These are phyloP conservation scores for Crithidia acanthocephali DNA, from an alignment of 208 protist species.

Conservation along the genomic window DNA sequence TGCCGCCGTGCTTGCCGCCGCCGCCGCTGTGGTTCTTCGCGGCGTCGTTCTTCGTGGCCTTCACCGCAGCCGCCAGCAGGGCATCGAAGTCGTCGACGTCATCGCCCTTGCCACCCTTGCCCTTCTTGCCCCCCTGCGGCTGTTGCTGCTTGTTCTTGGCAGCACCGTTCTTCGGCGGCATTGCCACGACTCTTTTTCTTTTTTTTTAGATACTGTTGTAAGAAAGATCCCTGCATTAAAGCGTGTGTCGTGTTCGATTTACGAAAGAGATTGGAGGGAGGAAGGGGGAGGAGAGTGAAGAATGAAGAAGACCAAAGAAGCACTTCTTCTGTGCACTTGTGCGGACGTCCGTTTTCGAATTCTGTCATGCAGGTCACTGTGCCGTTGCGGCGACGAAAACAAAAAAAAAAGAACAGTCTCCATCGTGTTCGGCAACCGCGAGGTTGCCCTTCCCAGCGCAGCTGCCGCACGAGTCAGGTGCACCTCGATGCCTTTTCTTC, in stretches of 20 bases:
- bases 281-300: background rate
- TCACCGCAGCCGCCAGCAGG: conserved; percentile 66
- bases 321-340: too few relatives aligned
- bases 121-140: conserved; percentile 37
- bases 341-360: too few relatives aligned
- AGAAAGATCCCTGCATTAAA: too few relatives aligned
- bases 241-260: too few relatives aligned
- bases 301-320: background rate
- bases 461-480: too few relatives aligned
- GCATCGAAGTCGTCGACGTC: conserved; percentile 80
- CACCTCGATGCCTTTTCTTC: too few relatives aligned
- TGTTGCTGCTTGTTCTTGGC: conserved; percentile 23
- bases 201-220: background rate
- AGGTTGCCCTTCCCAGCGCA: too few relatives aligned
- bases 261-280: too few relatives aligned
- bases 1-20: conserved; percentile 25
- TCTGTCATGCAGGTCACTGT: too few relatives aligned
- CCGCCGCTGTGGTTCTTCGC: conserved; percentile 42
- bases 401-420: too few relatives aligned
- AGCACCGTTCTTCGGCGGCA: conserved; percentile 48
- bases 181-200: conserved; percentile 1
- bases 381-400: too few relatives aligned
- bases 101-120: conserved; percentile 48
- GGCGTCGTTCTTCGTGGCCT: conserved; percentile 52
- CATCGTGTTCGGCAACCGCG: too few relatives aligned